A percentile compares a stretch with the other conserved stretches of the same genome.
Evolutionary conservation across 345 rosid species (phyloP).

Genomic region (Erucastrum elatum): DNA sequence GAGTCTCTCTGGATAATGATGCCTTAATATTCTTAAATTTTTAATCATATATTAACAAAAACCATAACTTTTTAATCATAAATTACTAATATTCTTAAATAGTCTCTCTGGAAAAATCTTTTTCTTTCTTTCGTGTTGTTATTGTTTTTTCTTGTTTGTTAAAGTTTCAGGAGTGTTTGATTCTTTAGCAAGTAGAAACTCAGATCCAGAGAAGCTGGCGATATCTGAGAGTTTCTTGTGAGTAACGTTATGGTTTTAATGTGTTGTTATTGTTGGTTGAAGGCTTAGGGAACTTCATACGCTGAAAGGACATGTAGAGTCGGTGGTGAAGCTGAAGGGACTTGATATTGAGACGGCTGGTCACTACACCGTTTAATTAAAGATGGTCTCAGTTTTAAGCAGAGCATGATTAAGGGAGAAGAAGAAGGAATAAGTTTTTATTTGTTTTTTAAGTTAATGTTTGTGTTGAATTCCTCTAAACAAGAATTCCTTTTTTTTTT

Average conservation of each 20-base stretch:
- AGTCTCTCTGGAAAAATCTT: too few species aligned
- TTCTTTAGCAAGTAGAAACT: background rate
- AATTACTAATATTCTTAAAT: too few species aligned
- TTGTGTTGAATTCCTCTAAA: slow-evolving; percentile 19
- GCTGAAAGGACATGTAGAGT: slow-evolving; percentile 85
- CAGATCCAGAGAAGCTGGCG: background rate
- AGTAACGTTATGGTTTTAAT: slow-evolving; percentile 11
- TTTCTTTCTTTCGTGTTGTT: background rate
- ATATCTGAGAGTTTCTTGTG: slow-evolving; percentile 5
- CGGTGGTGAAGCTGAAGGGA: slow-evolving; percentile 86
- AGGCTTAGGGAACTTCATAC: slow-evolving; percentile 87
- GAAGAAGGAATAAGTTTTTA: slow-evolving; percentile 8
- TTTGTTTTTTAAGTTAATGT: background rate
- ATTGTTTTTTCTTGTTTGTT: background rate
- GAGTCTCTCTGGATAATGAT: background rate
- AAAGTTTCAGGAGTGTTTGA: background rate
- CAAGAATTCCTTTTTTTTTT: background rate
- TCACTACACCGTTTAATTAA: slow-evolving; percentile 67
- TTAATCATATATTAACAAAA: background rate
- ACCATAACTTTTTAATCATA: too few species aligned
- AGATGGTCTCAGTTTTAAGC: background rate
- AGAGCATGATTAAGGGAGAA: slow-evolving; percentile 14
- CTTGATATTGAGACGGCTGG: slow-evolving; percentile 78
- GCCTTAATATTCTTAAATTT: background rate
- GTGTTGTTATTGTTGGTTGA: slow-evolving; percentile 1